Evolutionary conservation across 495 filamentous ascomycete species (phyloP), one percentile per base, ranked within the genome.

Genomic region (Articulospora tetracladia): DNA sequence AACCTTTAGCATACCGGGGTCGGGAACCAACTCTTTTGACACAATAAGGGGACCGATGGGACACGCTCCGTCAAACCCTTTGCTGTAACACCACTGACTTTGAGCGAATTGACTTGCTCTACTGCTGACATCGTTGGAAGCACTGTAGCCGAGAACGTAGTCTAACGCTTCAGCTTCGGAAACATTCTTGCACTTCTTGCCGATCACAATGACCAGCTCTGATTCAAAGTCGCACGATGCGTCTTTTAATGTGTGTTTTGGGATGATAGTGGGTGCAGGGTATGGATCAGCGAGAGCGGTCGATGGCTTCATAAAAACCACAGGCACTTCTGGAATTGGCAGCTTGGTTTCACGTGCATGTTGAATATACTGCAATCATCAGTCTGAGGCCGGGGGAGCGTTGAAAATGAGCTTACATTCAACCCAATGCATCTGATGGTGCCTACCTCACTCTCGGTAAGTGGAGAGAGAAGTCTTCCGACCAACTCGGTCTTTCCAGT

Each of bases 11-110:
- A 59, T 64, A 17, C 67, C 64, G 7, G 73, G 71, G 49, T 79
- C 72, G n/a, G 78, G 74, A 41, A 86, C 64, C 15, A 76, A 66
- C n/a, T 73, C 69, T 32, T 77, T 76, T 1, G 77, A 79, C 28
- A 83, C 83, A n/a, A 86, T 62, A 2, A 75, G 74, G 6, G 83
- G 83, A 15, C 83, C 82, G 30, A 79, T 69, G 7, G 76, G 77
- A 57, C 73, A 79, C 3, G 72, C 68, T 12, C 72, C 72, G 56
- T 78, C 77, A 30, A 79, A 78, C 0, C 76, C 75, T 63, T 79
- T 81, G 60, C 72, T 75, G 60, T 73, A 79, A 63, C 73, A 74
- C 70, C 73, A 77, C 68, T 79, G 75, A 28, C 70, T 71, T 66
- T 79, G 76, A 2, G 73, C 73, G 39, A 80, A 74, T 66, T 80